Conservation (phyloP, 2,329 filamentous ascomycete species). For the Diaporthe sp. region DNA sequence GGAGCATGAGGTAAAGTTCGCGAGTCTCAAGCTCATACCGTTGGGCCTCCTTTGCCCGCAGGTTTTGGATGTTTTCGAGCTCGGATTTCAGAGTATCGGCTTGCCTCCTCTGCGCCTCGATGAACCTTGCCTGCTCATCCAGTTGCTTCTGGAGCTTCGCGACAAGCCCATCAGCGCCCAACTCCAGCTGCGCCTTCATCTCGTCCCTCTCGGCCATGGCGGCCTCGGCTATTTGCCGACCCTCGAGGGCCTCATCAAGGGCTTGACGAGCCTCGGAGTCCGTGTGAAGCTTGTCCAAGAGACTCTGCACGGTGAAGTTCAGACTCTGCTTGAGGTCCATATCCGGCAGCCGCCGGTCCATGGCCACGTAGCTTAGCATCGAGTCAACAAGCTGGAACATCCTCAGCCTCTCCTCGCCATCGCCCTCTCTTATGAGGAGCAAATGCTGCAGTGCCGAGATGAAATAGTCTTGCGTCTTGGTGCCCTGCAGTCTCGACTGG, state of each 20-base stretch:
- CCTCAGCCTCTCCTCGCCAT: slow-evolving; percentile 89
- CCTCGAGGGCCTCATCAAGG: slow-evolving; percentile 90
- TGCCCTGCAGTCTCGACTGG: slow-evolving; percentile 84
- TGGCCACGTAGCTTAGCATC: slow-evolving; percentile 99
- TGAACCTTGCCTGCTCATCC: slow-evolving; percentile 92
- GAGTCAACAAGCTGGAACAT: slow-evolving; percentile 98
- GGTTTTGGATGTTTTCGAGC: slow-evolving; percentile 85
- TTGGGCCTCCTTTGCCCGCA: slow-evolving; percentile 91
- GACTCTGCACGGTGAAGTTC: slow-evolving; percentile 95
- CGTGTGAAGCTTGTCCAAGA: slow-evolving; percentile 95
- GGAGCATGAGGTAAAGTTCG: slow-evolving; percentile 97
- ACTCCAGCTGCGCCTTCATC: slow-evolving; percentile 87
- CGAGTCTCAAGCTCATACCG: slow-evolving; percentile 95
- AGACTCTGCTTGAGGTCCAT: slow-evolving; percentile 98
- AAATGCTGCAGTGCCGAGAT: slow-evolving; percentile 95
- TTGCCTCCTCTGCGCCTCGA: slow-evolving; percentile 89
- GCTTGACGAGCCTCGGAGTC: slow-evolving; percentile 95
- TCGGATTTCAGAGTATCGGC: slow-evolving; percentile 91
- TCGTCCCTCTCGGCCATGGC: slow-evolving; percentile 97
- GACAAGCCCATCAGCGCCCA: slow-evolving; percentile 94
- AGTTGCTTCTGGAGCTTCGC: slow-evolving; percentile 93
- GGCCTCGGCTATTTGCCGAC: slow-evolving; percentile 92
- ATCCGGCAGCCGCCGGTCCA: slow-evolving; percentile 95
- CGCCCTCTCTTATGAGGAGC: slow-evolving; percentile 90
- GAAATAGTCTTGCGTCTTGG: slow-evolving; percentile 93